phyloP scores from a whole-genome alignment of 2,329 filamentous ascomycete species.

The Dactylellina drechsleri region DNA sequence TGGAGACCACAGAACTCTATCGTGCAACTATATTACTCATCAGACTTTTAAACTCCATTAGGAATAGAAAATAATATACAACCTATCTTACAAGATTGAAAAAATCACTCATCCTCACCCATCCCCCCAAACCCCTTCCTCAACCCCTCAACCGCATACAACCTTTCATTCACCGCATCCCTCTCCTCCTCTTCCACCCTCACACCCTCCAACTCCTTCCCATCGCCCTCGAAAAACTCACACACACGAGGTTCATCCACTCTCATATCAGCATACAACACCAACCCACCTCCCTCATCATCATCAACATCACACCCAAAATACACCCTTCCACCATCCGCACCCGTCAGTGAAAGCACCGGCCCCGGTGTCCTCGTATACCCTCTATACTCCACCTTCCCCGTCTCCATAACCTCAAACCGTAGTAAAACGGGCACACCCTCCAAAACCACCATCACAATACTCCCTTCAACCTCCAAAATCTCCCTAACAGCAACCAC shows the following conservation, averaged over 20 bases:
- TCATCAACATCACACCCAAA: constrained; percentile 18
- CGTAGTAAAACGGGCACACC: constrained; percentile 57
- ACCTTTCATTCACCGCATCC: constrained; percentile 24
- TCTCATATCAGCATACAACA: constrained; percentile 19
- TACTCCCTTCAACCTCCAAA: constrained; percentile 40
- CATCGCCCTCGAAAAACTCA: constrained; percentile 14
- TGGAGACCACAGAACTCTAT: no score
- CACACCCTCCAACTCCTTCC: constrained; percentile 9
- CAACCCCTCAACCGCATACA: constrained; percentile 36
- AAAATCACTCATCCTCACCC: constrained; percentile 34
- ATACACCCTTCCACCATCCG: constrained; percentile 17
- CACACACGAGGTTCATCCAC: not conserved
- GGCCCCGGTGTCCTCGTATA: constrained; percentile 26
- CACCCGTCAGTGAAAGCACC: constrained; percentile 10
- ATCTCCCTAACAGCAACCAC: constrained; percentile 39
- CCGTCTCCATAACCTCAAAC: not conserved
- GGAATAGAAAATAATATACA: no score
- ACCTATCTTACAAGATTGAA: not conserved
- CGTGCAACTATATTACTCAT: no score
- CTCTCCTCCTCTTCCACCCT: constrained; percentile 13
- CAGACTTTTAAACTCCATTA: no score
- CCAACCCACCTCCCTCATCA: not conserved
- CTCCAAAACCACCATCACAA: constrained; percentile 67
- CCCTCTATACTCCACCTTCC: constrained; percentile 16
- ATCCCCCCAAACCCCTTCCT: constrained; percentile 49